phyloP scores from a whole-genome alignment of 177 flowering plant species.

The Telopea speciosissima region DNA sequence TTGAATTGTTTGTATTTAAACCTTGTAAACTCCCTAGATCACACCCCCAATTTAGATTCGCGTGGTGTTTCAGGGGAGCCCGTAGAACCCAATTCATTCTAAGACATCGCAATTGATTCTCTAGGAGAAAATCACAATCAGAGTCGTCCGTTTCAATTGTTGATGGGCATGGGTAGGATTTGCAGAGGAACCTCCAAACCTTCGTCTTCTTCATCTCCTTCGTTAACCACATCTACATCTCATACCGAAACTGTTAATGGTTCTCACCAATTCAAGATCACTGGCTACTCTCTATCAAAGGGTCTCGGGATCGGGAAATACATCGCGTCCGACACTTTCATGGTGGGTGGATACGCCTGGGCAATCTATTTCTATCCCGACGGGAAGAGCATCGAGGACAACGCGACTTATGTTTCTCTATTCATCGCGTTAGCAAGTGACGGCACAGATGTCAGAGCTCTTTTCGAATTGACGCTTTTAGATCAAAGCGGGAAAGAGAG shows the following conservation, averaged over 20 bases:
- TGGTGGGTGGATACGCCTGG: conserved; percentile 67
- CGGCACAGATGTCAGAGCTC: conserved; percentile 67
- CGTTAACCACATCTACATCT: conserved; percentile 48
- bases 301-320: conserved; percentile 70
- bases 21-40: neutral
- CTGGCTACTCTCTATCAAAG: conserved; percentile 57
- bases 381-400: conserved; percentile 64
- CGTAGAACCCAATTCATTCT: neutral
- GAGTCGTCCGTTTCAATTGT: neutral
- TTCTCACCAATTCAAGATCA: conserved; percentile 57
- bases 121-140: neutral
- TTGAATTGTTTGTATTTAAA: neutral
- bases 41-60: neutral
- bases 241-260: conserved; percentile 61
- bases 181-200: conserved; percentile 28
- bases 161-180: conserved; percentile 42
- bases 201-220: conserved; percentile 29
- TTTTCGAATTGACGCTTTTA: conserved; percentile 62
- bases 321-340: conserved; percentile 55
- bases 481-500: conserved; percentile 71
- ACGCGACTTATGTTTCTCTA: conserved; percentile 54
- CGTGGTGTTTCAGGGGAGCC: neutral
- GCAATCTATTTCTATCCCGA: conserved; percentile 76
- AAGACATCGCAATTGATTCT: neutral
- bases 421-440: conserved; percentile 73